Evolutionary conservation across 345 rosid genomes (phyloP).

Genomic region (Sonneratia caseolaris): DNA sequence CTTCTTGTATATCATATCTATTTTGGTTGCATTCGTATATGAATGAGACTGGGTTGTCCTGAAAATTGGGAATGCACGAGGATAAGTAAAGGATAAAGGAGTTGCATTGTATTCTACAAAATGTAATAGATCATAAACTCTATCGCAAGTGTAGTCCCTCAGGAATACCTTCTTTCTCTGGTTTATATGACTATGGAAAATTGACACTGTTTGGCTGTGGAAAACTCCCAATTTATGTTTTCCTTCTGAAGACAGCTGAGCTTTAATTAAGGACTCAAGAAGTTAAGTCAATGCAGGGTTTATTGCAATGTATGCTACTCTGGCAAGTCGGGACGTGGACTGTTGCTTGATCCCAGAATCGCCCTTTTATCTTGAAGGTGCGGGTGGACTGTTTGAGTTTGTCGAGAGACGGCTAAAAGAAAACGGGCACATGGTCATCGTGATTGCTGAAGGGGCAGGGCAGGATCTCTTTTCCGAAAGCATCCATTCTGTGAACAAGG

Average conservation of each 20-base stretch:
- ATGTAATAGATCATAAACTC: too few species aligned
- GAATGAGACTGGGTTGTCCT: background rate
- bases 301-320: slow-evolving; percentile 82
- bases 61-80: background rate
- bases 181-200: too few species aligned
- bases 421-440: slow-evolving; percentile 73
- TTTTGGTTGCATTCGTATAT: background rate
- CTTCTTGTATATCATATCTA: background rate
- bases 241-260: background rate
- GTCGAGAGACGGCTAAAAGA: slow-evolving; percentile 59
- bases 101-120: too few species aligned
- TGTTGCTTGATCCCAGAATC: slow-evolving; percentile 93
- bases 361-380: slow-evolving; percentile 73
- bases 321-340: slow-evolving; percentile 87
- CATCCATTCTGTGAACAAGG: slow-evolving; percentile 29
- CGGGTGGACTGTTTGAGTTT: slow-evolving; percentile 64
- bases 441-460: slow-evolving; percentile 83
- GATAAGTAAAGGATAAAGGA: too few species aligned
- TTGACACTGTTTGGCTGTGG: too few species aligned
- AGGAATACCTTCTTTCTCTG: too few species aligned
- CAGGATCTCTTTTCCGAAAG: slow-evolving; percentile 55
- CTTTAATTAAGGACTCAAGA: background rate
- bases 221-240: too few species aligned
- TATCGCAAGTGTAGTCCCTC: too few species aligned
- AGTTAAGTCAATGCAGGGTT: slow-evolving; percentile 35